Base-by-base conservation (phyloP, 2,329 filamentous ascomycete species). In the Aspergillus caelatus region DNA sequence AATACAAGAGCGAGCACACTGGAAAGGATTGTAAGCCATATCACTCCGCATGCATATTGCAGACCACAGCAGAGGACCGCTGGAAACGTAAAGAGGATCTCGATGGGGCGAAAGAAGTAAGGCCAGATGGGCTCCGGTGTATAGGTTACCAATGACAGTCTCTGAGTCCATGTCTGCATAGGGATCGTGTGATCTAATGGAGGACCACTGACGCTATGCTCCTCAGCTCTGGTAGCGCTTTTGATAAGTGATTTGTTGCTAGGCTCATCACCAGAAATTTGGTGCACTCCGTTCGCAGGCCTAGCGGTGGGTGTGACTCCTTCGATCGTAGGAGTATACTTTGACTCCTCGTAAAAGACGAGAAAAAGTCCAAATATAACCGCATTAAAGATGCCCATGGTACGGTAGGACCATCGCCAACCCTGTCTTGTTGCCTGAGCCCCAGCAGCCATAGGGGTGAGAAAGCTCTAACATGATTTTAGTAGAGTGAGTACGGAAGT, bases 41-140 rank as follows among this genome's bases (percentile, higher is more conserved):
- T 74, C 2, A 81, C 72, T 0, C 77, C 69, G 0, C 72, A 73
- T 3, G 78, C 79, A 50, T 80, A 81, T 53, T 81, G 77, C 0
- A 82, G 28, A 0, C 72, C 77, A 0, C 76, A 77, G 57, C 79
- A 81, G 28, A 79, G 55, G 11, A 82, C 75, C 0, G 79, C 77
- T 1, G 80, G 80, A 12, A 82, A 79, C 0, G 65, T 53, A 26
- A 67, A 62, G 4, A 80, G 65, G 1, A 75, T 68, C 16, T 69
- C 58, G 57, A 77, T 72, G 0, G 76, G 76, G 14, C 74, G 73
- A 41, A 73, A 74, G 52, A 70, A 73, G 34, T 75, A 71, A 21
- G 70, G 70, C 73, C 69, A 75, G 30, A 76, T 70, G 1, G 74
- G 48, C 8, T 73, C 71, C 1, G 68, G 58, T 0, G 71, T 71